Base-by-base conservation (phyloP, 345 rosid genomes). In the Laguncularia racemosa region DNA sequence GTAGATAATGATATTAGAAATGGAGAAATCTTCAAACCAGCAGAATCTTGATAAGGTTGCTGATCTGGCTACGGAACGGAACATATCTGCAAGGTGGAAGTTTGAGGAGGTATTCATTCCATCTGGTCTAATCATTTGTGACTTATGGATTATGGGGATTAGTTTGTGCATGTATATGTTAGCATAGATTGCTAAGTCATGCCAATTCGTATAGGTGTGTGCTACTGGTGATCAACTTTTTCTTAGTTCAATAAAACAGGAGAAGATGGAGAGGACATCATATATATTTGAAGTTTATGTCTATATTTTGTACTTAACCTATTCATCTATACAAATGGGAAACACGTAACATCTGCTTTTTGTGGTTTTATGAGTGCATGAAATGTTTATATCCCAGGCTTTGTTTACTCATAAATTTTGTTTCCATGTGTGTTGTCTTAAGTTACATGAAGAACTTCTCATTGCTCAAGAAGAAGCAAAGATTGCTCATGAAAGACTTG, bases 1-100 rank as follows among this genome's bases (percentile, higher is more conserved):
- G 51, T 60, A 88, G 97, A 85, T 91, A 65, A 72, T 68, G 65
- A 71, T 69, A 65, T 69, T 91, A 66, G 95, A 91, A 73, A 62
- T 67, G 64, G 91, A 85, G 65, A 80, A 82, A 67, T 71, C 78
- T 60, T 78, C 88, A 61, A 83, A 75, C 79, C 84, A 79, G 63
- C 80, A 82, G 70, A 83, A 77, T 80, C 81, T 83, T 56, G 77
- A 88, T 51, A 75, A 61, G 66, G 63, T 77, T 49, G 82, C 70
- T 55, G 76, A 75, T 47, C 61, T 74, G 57, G 84, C 84, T 44
- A 76, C 83, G 14, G 82, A 85, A 76, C 84, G 82, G 66, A 77
- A 65, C 50, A 59, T 65, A 57, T 72, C 73, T 71, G 88, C 81
- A 13, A 71, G 48, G 58, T 81, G 80, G 75, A 83, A 82, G 63